Base-by-base conservation (phyloP, 352 stramenopile species). In the Pythium monospermum region DNA sequence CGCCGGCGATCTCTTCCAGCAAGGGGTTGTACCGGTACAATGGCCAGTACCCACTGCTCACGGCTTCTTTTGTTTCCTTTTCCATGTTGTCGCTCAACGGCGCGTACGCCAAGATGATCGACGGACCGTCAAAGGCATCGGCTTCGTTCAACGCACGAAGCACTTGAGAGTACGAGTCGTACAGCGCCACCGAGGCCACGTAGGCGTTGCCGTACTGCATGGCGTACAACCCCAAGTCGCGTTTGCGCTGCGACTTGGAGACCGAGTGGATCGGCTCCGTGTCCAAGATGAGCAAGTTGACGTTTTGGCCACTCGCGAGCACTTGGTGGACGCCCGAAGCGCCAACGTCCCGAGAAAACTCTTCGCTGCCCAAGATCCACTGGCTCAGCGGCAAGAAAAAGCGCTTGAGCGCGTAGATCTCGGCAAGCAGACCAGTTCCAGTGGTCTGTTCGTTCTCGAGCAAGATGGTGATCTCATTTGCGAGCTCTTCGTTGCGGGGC, bases 151-250 rank as follows among this genome's bases (percentile, higher is more conserved):
- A 65, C n/a, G 88, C 83, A 38, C 87, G 78, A 40, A 96, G 70
- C 37, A 96, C 75, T 50, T 91, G 79, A 43, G 79, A 88, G 61
- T 92, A 87, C 58, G 76, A 89, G 61, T 89, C 82, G 71, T 96
- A 94, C 13, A 97, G 65, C 31, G 83, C 87, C 4, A 97, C 87
- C 1, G 85, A 96, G 6, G 89, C 89, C 38, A 97, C 87, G 61
- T 97, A 97, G 1, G 90, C 83, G 65, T 96, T 94, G 54, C 91
- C 86, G 60, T 97, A 97, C 56, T 93, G 87, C 89, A 97, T 97
- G 16, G 91, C 91, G 44, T 96, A 96, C 43, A 95, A 67, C 28
- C 87, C 89, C 13, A 97, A 71, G 45, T 96, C 86, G 32, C 92
- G 92, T 73, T 97, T 97, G 58, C 81, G 78, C 67, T 92, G 79